phyloP scores from a whole-genome alignment of 208 protist species.

The Acanthamoeba divionensis region DNA sequence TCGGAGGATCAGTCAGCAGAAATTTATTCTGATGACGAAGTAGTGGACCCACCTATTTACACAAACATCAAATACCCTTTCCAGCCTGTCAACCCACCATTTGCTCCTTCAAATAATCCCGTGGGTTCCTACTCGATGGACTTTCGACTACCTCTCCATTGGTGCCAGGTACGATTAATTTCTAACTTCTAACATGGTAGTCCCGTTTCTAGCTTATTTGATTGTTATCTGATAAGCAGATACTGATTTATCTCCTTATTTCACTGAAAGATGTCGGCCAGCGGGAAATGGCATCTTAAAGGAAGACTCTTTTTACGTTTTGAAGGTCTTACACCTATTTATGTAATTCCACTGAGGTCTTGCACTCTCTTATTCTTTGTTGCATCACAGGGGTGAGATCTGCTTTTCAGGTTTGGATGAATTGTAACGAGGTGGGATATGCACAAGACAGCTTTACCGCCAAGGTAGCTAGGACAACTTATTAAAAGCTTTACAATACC shows the following conservation, averaged over 20 bases:
- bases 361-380: too few species aligned
- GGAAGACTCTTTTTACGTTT: constrained; percentile 2
- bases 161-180: constrained; percentile 19
- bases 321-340: too few species aligned
- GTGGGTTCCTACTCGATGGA: constrained; percentile 62
- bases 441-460: constrained; percentile 61
- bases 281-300: too few species aligned
- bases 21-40: not conserved
- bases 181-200: too few species aligned
- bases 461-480: not conserved
- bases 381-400: constrained; percentile 27
- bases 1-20: not conserved
- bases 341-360: too few species aligned
- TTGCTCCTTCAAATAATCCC: constrained; percentile 45
- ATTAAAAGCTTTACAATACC: too few species aligned
- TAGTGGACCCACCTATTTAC: constrained; percentile 58
- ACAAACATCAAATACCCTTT: constrained; percentile 69
- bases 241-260: too few species aligned
- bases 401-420: constrained; percentile 56
- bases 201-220: too few species aligned
- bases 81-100: not conserved
- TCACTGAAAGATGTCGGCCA: too few species aligned
- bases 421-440: constrained; percentile 60
- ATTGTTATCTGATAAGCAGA: too few species aligned
- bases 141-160: constrained; percentile 38